Evolutionary conservation across 805 yeast species (phyloP).

Genomic region (Blastobotrys parvus): DNA sequence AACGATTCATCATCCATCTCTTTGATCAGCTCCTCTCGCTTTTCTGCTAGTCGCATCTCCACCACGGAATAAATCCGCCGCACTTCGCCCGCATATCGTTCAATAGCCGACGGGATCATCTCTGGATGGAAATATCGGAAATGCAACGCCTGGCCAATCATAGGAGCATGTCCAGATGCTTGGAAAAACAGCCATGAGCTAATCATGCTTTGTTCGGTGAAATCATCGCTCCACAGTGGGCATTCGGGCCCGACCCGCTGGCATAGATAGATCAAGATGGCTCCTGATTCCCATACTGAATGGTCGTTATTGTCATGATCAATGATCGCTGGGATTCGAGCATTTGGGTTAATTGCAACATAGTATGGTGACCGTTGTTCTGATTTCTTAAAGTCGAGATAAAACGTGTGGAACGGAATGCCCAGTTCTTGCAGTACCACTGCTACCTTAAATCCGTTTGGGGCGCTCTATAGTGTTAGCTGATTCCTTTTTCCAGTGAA

Average conservation of each 20-base stretch:
- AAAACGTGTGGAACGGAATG: constrained; percentile 68
- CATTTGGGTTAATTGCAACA: constrained; percentile 90
- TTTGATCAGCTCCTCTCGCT: constrained; percentile 83
- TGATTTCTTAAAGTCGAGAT: constrained; percentile 75
- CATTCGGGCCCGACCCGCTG: constrained; percentile 53
- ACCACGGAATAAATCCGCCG: constrained; percentile 88
- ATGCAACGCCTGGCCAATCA: constrained; percentile 95
- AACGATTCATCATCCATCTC: constrained; percentile 84
- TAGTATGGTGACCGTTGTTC: constrained; percentile 93
- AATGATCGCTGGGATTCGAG: constrained; percentile 88
- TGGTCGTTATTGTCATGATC: constrained; percentile 78
- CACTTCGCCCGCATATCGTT: constrained; percentile 85
- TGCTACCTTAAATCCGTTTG: constrained; percentile 94
- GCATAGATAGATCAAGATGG: constrained; percentile 76
- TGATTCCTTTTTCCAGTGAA: not conserved
- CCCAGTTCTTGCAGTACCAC: constrained; percentile 79
- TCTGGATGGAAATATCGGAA: constrained; percentile 85
- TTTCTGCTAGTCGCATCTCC: constrained; percentile 91
- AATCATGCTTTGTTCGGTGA: constrained; percentile 75
- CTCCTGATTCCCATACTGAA: constrained; percentile 92
- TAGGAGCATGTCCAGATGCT: constrained; percentile 96
- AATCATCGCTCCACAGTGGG: constrained; percentile 70
- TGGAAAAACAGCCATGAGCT: constrained; percentile 89
- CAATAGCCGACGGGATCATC: constrained; percentile 81
- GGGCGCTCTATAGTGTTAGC: constrained; percentile 48